Conservation (phyloP, 192 early-diverging fungal genomes). For the Linnemannia zychae region DNA sequence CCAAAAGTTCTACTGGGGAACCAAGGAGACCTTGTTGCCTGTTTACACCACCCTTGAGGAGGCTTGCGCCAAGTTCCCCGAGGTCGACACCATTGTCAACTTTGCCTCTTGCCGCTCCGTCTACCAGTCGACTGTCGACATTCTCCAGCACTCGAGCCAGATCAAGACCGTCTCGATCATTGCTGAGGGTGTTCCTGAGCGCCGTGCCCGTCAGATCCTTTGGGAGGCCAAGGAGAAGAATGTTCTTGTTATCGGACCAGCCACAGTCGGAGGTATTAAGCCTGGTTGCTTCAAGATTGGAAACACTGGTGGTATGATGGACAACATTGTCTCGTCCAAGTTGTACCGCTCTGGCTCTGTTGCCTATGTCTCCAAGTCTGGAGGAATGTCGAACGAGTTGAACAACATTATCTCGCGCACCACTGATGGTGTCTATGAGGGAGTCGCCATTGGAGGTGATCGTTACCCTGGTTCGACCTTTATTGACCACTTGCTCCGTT, state of each 20-base stretch:
- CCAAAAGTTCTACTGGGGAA: constrained; percentile 99
- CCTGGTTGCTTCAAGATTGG: constrained; percentile 99
- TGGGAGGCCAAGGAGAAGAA: constrained; percentile 81
- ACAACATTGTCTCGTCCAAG: constrained; percentile 98
- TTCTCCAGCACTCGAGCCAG: constrained; percentile 78
- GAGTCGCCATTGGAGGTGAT: constrained; percentile 98
- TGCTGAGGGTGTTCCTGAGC: constrained; percentile 98
- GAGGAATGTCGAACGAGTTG: constrained; percentile 99
- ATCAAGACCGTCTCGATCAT: constrained; percentile 97
- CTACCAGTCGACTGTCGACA: constrained; percentile 90
- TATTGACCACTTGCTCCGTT: constrained; percentile 96
- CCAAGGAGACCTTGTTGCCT: constrained; percentile 93
- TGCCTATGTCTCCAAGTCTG: constrained; percentile 97
- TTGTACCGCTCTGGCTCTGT: constrained; percentile 96
- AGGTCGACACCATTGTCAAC: constrained; percentile 97
- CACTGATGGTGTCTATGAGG: constrained; percentile 97
- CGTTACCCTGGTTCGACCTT: constrained; percentile 98
- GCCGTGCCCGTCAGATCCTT: constrained; percentile 91
- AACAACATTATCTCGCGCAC: constrained; percentile 98
- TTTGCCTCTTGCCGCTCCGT: constrained; percentile 97
- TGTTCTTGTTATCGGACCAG: constrained; percentile 94
- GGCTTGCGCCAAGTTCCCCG: constrained; percentile 86
- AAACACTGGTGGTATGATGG: constrained; percentile 99
- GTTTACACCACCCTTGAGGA: constrained; percentile 91
- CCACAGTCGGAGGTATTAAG: constrained; percentile 98